Conservation (phyloP, 2,329 filamentous ascomycete species). For the Claviceps capensis region DNA sequence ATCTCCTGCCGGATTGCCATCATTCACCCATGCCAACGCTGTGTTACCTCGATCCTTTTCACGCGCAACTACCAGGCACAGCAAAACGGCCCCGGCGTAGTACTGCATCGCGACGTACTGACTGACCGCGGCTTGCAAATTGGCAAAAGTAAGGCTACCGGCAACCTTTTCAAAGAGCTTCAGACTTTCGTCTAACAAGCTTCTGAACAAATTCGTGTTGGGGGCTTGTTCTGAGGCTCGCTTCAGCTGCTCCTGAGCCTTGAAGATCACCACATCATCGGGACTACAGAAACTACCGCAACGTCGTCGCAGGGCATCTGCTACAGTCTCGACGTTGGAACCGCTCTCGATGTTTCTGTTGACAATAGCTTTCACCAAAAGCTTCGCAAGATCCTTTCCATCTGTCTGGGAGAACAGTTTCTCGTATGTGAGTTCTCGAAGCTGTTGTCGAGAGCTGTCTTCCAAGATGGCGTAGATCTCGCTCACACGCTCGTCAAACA, state of each 20-base stretch:
- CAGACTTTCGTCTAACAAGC: slow-evolving; percentile 76
- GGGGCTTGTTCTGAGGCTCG: slow-evolving; percentile 65
- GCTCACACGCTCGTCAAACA: slow-evolving; percentile 85
- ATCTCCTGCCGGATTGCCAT: slow-evolving; percentile 62
- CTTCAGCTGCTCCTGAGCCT: slow-evolving; percentile 89
- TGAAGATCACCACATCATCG: slow-evolving; percentile 96
- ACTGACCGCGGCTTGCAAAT: slow-evolving; percentile 62
- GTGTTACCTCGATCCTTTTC: slow-evolving; percentile 79
- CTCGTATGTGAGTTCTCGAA: slow-evolving; percentile 74
- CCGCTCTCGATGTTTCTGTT: slow-evolving; percentile 96
- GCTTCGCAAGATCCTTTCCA: slow-evolving; percentile 81
- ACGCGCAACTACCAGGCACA: slow-evolving; percentile 70
- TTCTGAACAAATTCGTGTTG: slow-evolving; percentile 63
- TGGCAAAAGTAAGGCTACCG: slow-evolving; percentile 64
- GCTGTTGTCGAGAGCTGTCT: slow-evolving; percentile 51
- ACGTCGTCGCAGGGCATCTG: slow-evolving; percentile 78
- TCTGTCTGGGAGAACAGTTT: slow-evolving; percentile 65
- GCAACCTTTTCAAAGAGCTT: slow-evolving; percentile 82
- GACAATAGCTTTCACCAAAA: slow-evolving; percentile 93
- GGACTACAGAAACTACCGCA: slow-evolving; percentile 97
- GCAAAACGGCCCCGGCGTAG: slow-evolving; percentile 82
- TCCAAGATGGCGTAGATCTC: slow-evolving; percentile 74
- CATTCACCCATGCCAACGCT: slow-evolving; percentile 76
- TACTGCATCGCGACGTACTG: slow-evolving; percentile 77
- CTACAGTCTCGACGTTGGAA: slow-evolving; percentile 93